These are phyloP conservation scores for Clarireedia hainanense DNA, from an alignment of 2,329 filamentous ascomycete species.

Conservation along the genomic window DNA sequence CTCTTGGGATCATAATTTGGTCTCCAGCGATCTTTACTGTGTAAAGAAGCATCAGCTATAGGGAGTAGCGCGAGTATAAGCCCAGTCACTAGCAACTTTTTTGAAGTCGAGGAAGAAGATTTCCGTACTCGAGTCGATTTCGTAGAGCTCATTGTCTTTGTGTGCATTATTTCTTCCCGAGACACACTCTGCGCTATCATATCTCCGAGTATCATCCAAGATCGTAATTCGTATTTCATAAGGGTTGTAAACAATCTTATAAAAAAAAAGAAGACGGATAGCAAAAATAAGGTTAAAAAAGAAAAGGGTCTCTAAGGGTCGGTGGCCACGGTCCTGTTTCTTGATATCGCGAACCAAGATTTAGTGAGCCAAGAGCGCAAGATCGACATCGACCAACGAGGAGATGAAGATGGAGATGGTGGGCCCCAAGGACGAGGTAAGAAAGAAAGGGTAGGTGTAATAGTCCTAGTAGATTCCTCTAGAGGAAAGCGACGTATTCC, in stretches of 20 bases:
- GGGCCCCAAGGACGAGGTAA: not conserved
- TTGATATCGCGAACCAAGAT: slow-evolving; percentile 2
- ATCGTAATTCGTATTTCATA: not conserved
- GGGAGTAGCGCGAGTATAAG: slow-evolving; percentile 15
- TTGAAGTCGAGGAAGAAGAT: slow-evolving; percentile 2
- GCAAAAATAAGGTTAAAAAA: not conserved
- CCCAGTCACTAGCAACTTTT: slow-evolving; percentile 11
- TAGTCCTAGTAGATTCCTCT: not conserved
- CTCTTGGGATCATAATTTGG: slow-evolving; percentile 10
- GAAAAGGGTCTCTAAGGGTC: not conserved
- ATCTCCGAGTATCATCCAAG: not conserved
- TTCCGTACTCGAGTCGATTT: slow-evolving; percentile 11
- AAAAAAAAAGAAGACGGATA: not conserved
- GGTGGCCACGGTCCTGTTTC: not conserved
- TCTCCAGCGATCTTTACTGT: slow-evolving; percentile 1
- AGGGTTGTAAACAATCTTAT: no score
- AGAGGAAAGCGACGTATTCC: not conserved
- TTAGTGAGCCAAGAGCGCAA: not conserved
- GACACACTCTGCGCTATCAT: not conserved
- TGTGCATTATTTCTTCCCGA: not conserved
- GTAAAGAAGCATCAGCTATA: slow-evolving; percentile 12
- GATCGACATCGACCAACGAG: not conserved
- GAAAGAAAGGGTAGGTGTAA: not conserved
- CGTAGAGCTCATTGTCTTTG: slow-evolving; percentile 9
- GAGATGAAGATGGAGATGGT: not conserved